Conservation (phyloP, 2,329 filamentous ascomycete genomes). For the Nothophoma quercina region DNA sequence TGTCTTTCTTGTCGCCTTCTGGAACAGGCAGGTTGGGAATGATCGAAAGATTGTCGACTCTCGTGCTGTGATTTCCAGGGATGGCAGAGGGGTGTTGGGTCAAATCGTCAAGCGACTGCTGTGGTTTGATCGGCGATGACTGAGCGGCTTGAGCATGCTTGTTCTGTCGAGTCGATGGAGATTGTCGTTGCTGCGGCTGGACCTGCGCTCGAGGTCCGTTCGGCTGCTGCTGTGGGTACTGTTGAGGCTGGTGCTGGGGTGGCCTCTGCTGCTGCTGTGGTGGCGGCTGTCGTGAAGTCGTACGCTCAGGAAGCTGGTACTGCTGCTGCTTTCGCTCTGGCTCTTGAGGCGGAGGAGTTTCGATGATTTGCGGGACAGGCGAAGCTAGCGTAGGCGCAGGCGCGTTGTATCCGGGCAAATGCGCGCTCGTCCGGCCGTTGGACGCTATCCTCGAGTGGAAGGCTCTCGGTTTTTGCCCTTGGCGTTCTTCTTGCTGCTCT, state of each 20-base stretch:
- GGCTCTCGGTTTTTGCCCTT: slow-evolving; percentile 52
- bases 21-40: slow-evolving; percentile 73
- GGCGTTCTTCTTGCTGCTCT: slow-evolving; percentile 39
- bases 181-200: slow-evolving; percentile 34
- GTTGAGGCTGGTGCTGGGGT: slow-evolving; percentile 18
- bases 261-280: slow-evolving; percentile 20
- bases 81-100: slow-evolving; percentile 71
- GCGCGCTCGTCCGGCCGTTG: slow-evolving; percentile 64
- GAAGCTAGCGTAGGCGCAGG: slow-evolving; percentile 19
- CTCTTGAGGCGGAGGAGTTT: slow-evolving; percentile 62
- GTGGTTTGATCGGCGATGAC: slow-evolving; percentile 48
- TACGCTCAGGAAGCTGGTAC: slow-evolving; percentile 58
- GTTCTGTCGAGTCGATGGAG: slow-evolving; percentile 33
- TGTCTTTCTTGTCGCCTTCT: slow-evolving; percentile 79
- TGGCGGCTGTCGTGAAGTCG: slow-evolving; percentile 56
- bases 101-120: slow-evolving; percentile 69
- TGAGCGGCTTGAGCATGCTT: slow-evolving; percentile 42
- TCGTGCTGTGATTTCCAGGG: slow-evolving; percentile 69
- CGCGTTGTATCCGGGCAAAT: slow-evolving; percentile 56
- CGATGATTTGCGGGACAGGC: slow-evolving; percentile 66
- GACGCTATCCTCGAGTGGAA: slow-evolving; percentile 65
- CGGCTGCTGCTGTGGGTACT: slow-evolving; percentile 22
- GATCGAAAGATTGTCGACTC: slow-evolving; percentile 80
- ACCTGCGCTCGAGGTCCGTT: slow-evolving; percentile 22
- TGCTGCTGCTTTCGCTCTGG: slow-evolving; percentile 36